Evolutionary conservation across 768 basidiomycete species (phyloP).

Genomic region (Suillus subaureus): DNA sequence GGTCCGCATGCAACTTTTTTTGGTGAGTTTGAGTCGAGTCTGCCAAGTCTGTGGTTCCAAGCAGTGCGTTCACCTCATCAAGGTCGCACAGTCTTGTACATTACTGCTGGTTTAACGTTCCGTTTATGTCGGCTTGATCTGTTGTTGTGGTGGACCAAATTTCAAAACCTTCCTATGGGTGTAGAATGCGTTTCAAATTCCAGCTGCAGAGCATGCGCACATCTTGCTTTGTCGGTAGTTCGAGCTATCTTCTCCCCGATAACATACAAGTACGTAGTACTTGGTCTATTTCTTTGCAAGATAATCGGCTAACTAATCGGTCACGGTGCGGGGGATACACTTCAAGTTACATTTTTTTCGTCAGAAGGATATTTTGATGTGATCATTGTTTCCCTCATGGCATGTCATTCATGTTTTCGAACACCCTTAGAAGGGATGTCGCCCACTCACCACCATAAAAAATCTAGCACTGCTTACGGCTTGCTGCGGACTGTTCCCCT

Average conservation of each 20-base stretch:
- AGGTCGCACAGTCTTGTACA: neutral
- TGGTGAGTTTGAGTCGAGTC: neutral
- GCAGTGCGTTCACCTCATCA: neutral
- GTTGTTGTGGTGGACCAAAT: neutral
- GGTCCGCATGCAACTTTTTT: neutral
- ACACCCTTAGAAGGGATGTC: neutral
- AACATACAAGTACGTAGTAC: neutral
- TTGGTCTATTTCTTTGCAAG: neutral
- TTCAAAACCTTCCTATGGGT: neutral
- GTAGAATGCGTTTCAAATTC: neutral
- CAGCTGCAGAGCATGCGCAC: neutral
- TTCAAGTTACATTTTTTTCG: neutral
- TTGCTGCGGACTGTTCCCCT: neutral
- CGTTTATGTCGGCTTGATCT: neutral
- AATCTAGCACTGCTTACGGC: neutral
- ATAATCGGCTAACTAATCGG: too few relatives aligned
- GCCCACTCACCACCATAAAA: neutral
- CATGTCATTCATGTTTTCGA: neutral
- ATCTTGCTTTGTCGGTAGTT: neutral
- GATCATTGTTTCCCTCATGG: neutral
- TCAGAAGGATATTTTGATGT: neutral
- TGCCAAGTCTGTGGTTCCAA: neutral
- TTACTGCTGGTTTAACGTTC: neutral
- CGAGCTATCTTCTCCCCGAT: neutral
- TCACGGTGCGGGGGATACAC: neutral